Conservation (phyloP, 192 early-diverging fungal species). For the Umbelopsis isabellina region DNA sequence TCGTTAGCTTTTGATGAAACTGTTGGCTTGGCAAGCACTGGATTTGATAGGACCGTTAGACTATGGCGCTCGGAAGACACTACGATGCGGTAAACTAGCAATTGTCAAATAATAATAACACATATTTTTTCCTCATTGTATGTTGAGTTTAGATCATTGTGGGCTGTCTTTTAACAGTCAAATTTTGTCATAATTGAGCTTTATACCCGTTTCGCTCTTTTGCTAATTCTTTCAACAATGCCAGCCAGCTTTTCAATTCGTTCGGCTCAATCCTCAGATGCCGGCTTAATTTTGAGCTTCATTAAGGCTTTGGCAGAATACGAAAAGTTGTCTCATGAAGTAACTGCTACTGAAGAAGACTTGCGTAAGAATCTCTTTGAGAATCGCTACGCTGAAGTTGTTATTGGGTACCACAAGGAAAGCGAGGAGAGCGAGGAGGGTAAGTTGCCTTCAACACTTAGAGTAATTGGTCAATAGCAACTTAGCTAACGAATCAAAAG, state of each 20-base stretch:
- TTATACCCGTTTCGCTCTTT: not conserved
- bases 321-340: conserved; percentile 73
- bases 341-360: conserved; percentile 70
- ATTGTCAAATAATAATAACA: not conserved
- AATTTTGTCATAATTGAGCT: not conserved
- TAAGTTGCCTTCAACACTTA: not conserved
- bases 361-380: conserved; percentile 66
- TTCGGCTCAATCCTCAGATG: conserved; percentile 62
- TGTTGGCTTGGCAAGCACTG: conserved; percentile 52
- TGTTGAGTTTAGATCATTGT: not conserved
- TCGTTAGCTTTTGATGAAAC: conserved; percentile 53
- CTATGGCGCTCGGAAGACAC: conserved; percentile 11
- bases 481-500: not conserved
- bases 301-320: conserved; percentile 76
- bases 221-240: not conserved
- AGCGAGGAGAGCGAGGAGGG: conserved; percentile 24
- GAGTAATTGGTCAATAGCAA: not conserved
- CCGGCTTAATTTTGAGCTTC: conserved; percentile 67
- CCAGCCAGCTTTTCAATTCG: conserved; percentile 38
- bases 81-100: not conserved
- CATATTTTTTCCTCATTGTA: too few species aligned
- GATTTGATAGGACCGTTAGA: conserved; percentile 51
- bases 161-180: not conserved
- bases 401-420: conserved; percentile 61
- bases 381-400: conserved; percentile 66